Conservation (phyloP, 148 eudicot genomes). For the Rhododendron henanense region DNA sequence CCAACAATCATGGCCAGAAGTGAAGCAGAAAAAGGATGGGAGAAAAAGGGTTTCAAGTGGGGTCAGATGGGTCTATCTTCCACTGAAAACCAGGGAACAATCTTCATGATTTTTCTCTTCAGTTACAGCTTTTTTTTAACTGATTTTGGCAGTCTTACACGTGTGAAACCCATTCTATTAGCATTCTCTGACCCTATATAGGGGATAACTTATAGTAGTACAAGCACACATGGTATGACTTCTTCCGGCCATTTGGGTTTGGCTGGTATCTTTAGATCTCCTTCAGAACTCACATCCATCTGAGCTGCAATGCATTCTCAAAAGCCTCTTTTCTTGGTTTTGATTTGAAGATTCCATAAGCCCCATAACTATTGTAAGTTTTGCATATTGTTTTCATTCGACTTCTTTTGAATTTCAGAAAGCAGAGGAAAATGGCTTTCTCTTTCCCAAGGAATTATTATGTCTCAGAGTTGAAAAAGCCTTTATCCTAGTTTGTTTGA, state of each 20-base stretch:
- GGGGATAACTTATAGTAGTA: neutral
- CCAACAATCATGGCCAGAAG: conserved; percentile 22
- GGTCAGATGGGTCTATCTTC: conserved; percentile 24
- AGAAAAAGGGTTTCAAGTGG: conserved; percentile 26
- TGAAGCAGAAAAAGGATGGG: conserved; percentile 20
- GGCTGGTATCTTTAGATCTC: conserved; percentile 17
- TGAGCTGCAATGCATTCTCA: conserved; percentile 4
- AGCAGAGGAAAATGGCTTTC: neutral
- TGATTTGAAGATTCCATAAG: neutral
- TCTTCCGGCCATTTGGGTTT: conserved; percentile 15
- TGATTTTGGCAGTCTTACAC: conserved; percentile 43
- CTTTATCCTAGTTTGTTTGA: neutral
- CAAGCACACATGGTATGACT: conserved; percentile 14
- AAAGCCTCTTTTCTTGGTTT: neutral
- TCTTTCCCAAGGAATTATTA: neutral
- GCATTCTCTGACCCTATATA: conserved; percentile 28
- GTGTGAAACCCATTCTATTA: conserved; percentile 36
- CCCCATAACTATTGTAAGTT: conserved; percentile 2
- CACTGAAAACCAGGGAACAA: conserved; percentile 56
- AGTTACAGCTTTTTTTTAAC: conserved; percentile 40
- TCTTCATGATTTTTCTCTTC: conserved; percentile 20
- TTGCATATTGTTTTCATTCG: neutral
- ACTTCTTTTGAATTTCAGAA: neutral
- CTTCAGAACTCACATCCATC: neutral
- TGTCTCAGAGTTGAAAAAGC: neutral